Evolutionary conservation across 2,329 filamentous ascomycete genomes (phyloP).

Genomic region (Rutstroemia sp.): DNA sequence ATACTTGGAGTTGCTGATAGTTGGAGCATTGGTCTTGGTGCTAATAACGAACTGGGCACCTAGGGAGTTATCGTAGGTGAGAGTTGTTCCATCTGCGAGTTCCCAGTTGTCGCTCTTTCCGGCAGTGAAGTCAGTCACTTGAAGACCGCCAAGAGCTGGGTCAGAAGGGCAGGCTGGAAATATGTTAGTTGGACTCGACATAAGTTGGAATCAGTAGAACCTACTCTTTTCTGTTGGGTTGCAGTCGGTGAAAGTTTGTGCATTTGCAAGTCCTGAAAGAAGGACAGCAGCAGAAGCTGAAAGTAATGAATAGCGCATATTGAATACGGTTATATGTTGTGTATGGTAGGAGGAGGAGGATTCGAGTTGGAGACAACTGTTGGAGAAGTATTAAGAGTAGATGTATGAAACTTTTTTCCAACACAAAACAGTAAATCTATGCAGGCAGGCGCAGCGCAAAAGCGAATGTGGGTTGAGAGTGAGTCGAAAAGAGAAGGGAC

Average conservation of each 20-base stretch:
- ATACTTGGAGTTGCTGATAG: conserved; percentile 38
- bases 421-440: neutral
- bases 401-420: neutral
- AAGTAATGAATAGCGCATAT: conserved; percentile 20
- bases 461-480: neutral
- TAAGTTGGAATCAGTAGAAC: neutral
- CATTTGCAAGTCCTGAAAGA: conserved; percentile 8
- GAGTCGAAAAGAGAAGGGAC: neutral
- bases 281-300: conserved; percentile 11
- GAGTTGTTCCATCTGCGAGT: conserved; percentile 39
- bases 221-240: conserved; percentile 8
- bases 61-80: conserved; percentile 31
- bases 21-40: conserved; percentile 41
- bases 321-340: conserved; percentile 4
- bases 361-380: neutral
- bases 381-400: neutral
- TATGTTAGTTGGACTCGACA: conserved; percentile 14
- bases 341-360: neutral
- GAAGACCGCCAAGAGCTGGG: conserved; percentile 33
- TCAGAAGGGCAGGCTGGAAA: conserved; percentile 34
- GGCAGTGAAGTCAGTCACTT: conserved; percentile 37
- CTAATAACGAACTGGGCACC: conserved; percentile 44
- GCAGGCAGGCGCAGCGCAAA: neutral
- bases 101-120: conserved; percentile 45
- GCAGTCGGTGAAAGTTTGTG: conserved; percentile 11